Conservation (phyloP, 768 basidiomycete species). For the Boletus vermiculosoides region DNA sequence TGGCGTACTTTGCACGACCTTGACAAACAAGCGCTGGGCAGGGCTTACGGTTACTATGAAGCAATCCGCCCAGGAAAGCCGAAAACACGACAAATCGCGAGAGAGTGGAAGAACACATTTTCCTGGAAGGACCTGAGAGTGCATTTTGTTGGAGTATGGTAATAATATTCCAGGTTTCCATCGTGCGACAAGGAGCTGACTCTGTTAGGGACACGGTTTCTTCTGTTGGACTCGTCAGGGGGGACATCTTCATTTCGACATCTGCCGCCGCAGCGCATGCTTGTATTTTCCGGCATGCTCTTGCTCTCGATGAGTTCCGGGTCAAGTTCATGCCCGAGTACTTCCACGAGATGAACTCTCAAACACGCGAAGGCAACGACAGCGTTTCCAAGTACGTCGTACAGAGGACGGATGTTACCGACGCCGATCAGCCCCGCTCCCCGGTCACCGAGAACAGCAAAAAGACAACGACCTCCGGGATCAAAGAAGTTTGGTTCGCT, state of each 20-base stretch:
- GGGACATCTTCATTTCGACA: constrained; percentile 1
- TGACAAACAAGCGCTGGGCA: neutral
- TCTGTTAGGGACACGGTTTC: neutral
- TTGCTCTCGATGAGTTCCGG: constrained; percentile 58
- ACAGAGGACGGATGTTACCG: constrained; percentile 7
- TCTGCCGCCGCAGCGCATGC: neutral
- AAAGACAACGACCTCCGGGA: neutral
- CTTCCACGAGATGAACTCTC: constrained; percentile 26
- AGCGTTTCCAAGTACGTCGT: constrained; percentile 17
- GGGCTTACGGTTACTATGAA: constrained; percentile 21
- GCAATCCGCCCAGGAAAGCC: constrained; percentile 15
- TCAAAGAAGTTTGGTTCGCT: constrained; percentile 72
- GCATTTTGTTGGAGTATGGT: constrained; percentile 47
- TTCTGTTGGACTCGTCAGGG: neutral
- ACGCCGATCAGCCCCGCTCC: neutral
- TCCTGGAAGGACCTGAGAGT: constrained; percentile 42
- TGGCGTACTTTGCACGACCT: neutral
- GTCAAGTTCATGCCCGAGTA: constrained; percentile 54
- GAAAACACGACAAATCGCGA: constrained; percentile 18
- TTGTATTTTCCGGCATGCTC: constrained; percentile 1
- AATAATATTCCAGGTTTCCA: neutral
- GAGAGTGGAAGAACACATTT: constrained; percentile 46
- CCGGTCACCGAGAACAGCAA: neutral
- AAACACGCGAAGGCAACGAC: constrained; percentile 8
- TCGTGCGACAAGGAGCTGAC: too few relatives aligned